phyloP scores from a whole-genome alignment of 2,329 filamentous ascomycete species.

The Claviceps sp. region DNA sequence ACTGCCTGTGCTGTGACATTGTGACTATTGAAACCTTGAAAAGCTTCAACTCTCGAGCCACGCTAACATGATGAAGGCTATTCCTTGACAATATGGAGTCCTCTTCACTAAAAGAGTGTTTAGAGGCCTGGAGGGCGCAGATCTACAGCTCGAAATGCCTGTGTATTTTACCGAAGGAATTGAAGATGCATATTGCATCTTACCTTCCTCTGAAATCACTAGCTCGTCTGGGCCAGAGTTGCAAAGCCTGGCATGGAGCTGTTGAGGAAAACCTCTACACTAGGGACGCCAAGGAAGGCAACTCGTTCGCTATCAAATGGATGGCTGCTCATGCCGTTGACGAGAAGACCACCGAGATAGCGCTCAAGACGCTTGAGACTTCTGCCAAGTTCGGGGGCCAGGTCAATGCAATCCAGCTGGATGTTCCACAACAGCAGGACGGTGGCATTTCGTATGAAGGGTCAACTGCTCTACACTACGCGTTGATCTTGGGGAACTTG shows the following conservation, averaged over 20 bases:
- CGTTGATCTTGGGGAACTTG: background rate
- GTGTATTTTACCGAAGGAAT: background rate
- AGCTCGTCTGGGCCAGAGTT: background rate
- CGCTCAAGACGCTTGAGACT: background rate
- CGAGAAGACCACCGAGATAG: background rate
- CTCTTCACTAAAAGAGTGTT: background rate
- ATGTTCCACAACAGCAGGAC: background rate
- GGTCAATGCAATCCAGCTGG: background rate
- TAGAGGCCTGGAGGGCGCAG: background rate
- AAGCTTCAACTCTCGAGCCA: no score
- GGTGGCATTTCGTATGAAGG: background rate
- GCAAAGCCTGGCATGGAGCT: background rate
- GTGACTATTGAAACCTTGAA: no score
- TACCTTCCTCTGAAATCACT: background rate
- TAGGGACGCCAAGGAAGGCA: background rate
- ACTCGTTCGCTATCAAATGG: slow-evolving; percentile 3
- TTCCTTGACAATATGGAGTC: no score
- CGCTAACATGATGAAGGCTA: no score
- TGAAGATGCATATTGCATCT: background rate
- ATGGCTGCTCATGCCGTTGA: background rate
- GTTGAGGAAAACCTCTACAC: background rate
- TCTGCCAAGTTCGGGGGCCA: background rate
- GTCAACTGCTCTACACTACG: slow-evolving; percentile 2
- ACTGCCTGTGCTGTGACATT: no score
- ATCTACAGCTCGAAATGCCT: background rate